These are phyloP conservation scores for Fusarium camptoceras DNA, from an alignment of 2,329 filamentous ascomycete species.

Conservation along the genomic window DNA sequence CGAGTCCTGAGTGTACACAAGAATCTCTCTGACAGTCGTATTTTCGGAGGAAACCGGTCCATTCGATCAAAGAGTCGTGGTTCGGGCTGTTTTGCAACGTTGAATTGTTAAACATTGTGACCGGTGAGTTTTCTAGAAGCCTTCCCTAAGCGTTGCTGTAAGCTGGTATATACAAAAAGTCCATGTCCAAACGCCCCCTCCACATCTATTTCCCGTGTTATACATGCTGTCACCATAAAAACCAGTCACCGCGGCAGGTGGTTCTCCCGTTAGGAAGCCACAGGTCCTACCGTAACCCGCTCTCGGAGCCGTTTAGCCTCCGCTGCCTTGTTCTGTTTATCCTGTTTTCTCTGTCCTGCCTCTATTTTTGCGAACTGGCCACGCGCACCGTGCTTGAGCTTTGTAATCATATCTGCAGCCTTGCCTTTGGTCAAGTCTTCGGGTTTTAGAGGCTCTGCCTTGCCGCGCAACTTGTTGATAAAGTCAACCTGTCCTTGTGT, in stretches of 20 bases:
- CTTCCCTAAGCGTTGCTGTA: conserved; percentile 11
- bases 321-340: conserved; percentile 52
- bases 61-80: conserved; percentile 11
- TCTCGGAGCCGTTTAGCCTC: conserved; percentile 61
- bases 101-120: conserved; percentile 8
- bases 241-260: conserved; percentile 4
- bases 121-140: conserved; percentile 20
- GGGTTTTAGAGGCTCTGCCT: conserved; percentile 63
- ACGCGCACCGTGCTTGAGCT: conserved; percentile 84
- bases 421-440: conserved; percentile 79
- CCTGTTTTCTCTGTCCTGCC: conserved; percentile 63
- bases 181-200: conserved; percentile 17
- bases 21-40: conserved; percentile 7
- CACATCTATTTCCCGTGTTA: conserved; percentile 12
- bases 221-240: conserved; percentile 33
- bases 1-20: conserved; percentile 8
- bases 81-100: conserved; percentile 7
- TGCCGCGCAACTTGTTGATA: conserved; percentile 72
- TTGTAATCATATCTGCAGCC: conserved; percentile 92
- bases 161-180: conserved; percentile 1
- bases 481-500: conserved; percentile 74
- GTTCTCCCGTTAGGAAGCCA: conserved; percentile 41
- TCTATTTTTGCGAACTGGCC: conserved; percentile 69
- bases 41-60: conserved; percentile 21
- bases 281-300: conserved; percentile 66